These are phyloP conservation scores for Coniochaeta sp. DNA, from an alignment of 2,329 filamentous ascomycete species.

Conservation along the genomic window DNA sequence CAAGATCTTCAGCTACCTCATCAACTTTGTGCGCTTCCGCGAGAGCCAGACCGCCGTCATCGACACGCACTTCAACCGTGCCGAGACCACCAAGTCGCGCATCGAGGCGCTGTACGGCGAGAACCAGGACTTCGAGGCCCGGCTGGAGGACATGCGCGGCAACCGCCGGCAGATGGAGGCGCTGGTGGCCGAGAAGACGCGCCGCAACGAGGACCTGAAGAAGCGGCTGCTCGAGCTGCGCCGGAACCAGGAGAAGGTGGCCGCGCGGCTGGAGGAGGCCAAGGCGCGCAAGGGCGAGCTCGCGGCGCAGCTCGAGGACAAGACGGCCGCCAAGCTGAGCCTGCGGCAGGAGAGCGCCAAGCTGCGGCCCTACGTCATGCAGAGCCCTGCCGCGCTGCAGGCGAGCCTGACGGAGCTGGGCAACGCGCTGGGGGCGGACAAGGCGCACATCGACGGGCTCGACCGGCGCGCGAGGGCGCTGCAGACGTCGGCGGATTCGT, in stretches of 20 bases:
- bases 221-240: constrained; percentile 72
- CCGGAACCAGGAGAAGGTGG: constrained; percentile 74
- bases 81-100: constrained; percentile 75
- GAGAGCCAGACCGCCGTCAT: constrained; percentile 86
- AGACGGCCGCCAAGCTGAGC: constrained; percentile 60
- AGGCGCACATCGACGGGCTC: constrained; percentile 76
- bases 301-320: constrained; percentile 64
- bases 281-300: constrained; percentile 74
- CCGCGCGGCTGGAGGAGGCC: constrained; percentile 73
- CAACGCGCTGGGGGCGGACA: constrained; percentile 70
- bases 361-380: constrained; percentile 82
- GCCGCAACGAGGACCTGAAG: constrained; percentile 82
- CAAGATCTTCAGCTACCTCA: constrained; percentile 95
- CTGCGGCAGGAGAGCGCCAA: constrained; percentile 82
- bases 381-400: constrained; percentile 80
- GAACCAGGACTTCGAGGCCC: constrained; percentile 79
- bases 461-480: constrained; percentile 83
- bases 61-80: constrained; percentile 88
- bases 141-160: constrained; percentile 71
- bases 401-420: constrained; percentile 74
- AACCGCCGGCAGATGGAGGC: constrained; percentile 75
- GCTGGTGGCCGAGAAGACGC: constrained; percentile 76
- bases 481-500: constrained; percentile 87
- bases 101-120: constrained; percentile 81
- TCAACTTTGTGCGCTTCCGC: constrained; percentile 97